Evolutionary conservation across 768 basidiomycete genomes (phyloP).

Genomic region (Multifurca ochricompacta): DNA sequence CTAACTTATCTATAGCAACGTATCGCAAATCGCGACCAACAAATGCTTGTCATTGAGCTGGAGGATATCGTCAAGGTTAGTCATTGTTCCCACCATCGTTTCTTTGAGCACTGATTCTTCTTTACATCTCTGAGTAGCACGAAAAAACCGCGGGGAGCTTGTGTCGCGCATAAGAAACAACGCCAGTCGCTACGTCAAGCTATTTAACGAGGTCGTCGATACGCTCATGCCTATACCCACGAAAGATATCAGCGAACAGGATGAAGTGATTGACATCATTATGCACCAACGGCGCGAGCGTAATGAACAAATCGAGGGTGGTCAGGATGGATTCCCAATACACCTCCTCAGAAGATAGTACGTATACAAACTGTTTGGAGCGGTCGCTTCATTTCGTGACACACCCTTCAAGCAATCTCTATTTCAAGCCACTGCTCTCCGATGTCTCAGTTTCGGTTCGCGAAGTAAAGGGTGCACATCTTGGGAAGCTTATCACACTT

Average conservation of each 20-base stretch:
- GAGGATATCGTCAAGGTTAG: slow-evolving; percentile 76
- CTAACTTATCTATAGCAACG: slow-evolving; percentile 52
- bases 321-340: slow-evolving; percentile 77
- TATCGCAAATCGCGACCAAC: slow-evolving; percentile 88
- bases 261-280: slow-evolving; percentile 96
- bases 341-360: slow-evolving; percentile 94
- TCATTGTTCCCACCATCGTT: not conserved
- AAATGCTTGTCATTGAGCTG: slow-evolving; percentile 81
- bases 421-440: slow-evolving; percentile 80
- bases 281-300: slow-evolving; percentile 87
- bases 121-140: slow-evolving; percentile 36
- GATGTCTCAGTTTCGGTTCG: slow-evolving; percentile 82
- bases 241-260: slow-evolving; percentile 81
- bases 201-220: slow-evolving; percentile 91
- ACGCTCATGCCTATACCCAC: slow-evolving; percentile 82
- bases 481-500: slow-evolving; percentile 93
- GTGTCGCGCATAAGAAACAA: slow-evolving; percentile 76
- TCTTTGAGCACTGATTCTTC: not conserved
- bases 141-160: slow-evolving; percentile 64
- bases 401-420: slow-evolving; percentile 63
- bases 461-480: slow-evolving; percentile 74
- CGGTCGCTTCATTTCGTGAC: slow-evolving; percentile 13
- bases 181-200: slow-evolving; percentile 78
- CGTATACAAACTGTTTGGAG: slow-evolving; percentile 33
- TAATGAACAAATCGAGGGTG: slow-evolving; percentile 71